Evolutionary conservation across 108 stramenopile genomes (phyloP), one percentile per base, ranked within the genome.

Genomic region (Nannochloropsis gaditana): DNA sequence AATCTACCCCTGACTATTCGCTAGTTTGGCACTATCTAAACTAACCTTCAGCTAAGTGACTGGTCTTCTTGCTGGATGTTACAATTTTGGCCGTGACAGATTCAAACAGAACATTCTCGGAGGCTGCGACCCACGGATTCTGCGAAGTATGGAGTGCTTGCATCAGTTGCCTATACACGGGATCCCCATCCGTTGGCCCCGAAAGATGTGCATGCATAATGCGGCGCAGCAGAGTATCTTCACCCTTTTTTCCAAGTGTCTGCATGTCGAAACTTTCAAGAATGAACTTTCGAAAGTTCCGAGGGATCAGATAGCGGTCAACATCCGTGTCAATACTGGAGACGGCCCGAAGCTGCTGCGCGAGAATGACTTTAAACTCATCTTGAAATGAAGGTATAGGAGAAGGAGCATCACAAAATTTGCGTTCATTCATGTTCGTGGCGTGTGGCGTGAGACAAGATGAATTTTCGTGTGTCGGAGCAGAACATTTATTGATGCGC

Each of bases 11-110:
- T 31, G 0, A 31, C 31, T 31, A 31, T 31, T 31, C 31, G 31
- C 31, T 31, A 31, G 31, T 1, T n/a, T 73, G 19, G 19, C 59
- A 73, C 59, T n/a, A n/a, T n/a, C n/a, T 73, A 15, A n/a, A 73
- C 59, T 5, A 73, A 73, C 59, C 59, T 73, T 15, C 59, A 15
- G n/a, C 59, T n/a, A 73, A 6, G n/a, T 73, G 59, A n/a, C 59
- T 73, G 59, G 15, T 3, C 19, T n/a, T 15, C 2, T 73, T 15
- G 59, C 59, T 73, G 59, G 59, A 15, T n/a, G 59, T 73, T n/a
- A n/a, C n/a, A n/a, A 73, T 73, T n/a, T 73, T 73, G 5, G 59
- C 59, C n/a, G n/a, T 73, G 59, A n/a, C 59, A 73, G 59, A n/a
- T 8, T 73, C 19, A 73, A 73, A 73, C 8, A 73, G 15, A n/a